Evolutionary conservation across 2,329 filamentous ascomycete species (phyloP).

Genomic region (Colletotrichum liriopes): DNA sequence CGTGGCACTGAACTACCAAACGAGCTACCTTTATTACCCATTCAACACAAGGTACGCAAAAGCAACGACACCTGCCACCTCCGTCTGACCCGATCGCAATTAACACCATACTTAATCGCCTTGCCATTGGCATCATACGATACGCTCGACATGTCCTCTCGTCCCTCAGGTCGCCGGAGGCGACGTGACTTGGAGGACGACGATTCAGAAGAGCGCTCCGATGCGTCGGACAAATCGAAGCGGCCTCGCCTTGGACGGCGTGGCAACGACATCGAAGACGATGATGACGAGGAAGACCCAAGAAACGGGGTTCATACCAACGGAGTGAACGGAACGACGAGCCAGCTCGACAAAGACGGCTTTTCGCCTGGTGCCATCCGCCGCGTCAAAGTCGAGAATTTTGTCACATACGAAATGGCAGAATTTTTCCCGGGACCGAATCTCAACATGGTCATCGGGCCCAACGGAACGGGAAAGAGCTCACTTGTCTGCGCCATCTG

Average conservation of each 20-base stretch:
- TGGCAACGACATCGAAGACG: slow-evolving; percentile 40
- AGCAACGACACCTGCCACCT: neutral
- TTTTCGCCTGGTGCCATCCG: slow-evolving; percentile 88
- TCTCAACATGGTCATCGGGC: slow-evolving; percentile 98
- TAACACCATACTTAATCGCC: neutral
- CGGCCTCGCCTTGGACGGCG: slow-evolving; percentile 53
- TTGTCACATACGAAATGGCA: slow-evolving; percentile 94
- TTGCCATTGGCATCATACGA: too few species aligned
- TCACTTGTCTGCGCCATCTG: slow-evolving; percentile 98
- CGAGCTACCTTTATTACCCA: neutral
- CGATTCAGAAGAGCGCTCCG: slow-evolving; percentile 50
- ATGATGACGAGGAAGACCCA: slow-evolving; percentile 35
- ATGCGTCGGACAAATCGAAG: slow-evolving; percentile 52
- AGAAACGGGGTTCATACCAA: slow-evolving; percentile 33
- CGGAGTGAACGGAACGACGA: slow-evolving; percentile 37
- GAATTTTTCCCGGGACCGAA: slow-evolving; percentile 94
- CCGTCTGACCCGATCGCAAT: neutral
- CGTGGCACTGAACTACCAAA: slow-evolving; percentile 15
- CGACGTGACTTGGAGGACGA: slow-evolving; percentile 59
- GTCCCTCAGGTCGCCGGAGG: slow-evolving; percentile 45
- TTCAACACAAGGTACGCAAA: neutral
- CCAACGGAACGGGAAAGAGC: slow-evolving; percentile 99
- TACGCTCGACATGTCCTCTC: slow-evolving; percentile 16
- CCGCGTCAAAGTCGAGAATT: slow-evolving; percentile 87
- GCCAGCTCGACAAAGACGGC: slow-evolving; percentile 47